Evolutionary conservation across 345 rosid species (phyloP).

Genomic region (Dimocarpus longan): DNA sequence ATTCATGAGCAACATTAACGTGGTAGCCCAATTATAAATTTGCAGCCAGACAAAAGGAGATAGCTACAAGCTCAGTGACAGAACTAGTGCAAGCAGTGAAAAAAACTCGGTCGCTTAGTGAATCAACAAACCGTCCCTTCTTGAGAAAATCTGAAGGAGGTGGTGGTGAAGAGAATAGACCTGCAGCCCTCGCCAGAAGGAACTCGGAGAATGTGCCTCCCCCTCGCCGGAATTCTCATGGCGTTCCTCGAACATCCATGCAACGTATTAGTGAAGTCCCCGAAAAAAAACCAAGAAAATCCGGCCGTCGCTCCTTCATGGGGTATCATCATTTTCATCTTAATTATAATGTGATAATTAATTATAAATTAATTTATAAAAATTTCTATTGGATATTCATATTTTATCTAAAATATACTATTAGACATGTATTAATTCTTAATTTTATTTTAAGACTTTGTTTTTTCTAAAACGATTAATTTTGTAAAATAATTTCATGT

Average conservation of each 20-base stretch:
- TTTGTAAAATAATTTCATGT: background rate
- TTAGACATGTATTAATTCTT: too few relatives aligned
- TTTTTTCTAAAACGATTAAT: too few relatives aligned
- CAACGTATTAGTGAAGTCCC: constrained; percentile 74
- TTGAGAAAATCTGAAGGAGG: constrained; percentile 57
- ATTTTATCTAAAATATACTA: too few relatives aligned
- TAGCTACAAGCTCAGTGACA: constrained; percentile 68
- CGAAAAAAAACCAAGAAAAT: constrained; percentile 62
- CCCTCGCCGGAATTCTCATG: constrained; percentile 46
- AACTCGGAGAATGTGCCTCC: constrained; percentile 62
- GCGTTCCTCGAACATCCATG: constrained; percentile 56
- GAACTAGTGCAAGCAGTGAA: constrained; percentile 89
- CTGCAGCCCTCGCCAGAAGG: constrained; percentile 45
- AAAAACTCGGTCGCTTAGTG: constrained; percentile 83
- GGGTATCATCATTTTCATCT: constrained; percentile 38
- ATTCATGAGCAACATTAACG: background rate
- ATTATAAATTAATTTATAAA: too few relatives aligned
- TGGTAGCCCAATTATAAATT: background rate
- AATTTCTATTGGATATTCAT: too few relatives aligned
- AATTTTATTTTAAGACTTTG: too few relatives aligned
- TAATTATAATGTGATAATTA: too few relatives aligned
- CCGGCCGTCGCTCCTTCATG: constrained; percentile 79
- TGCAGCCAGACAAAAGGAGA: constrained; percentile 85
- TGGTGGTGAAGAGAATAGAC: constrained; percentile 39
- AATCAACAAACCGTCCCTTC: constrained; percentile 58